Evolutionary conservation across 306 rosid species (phyloP).

Genomic region (Cicer yamashitae): DNA sequence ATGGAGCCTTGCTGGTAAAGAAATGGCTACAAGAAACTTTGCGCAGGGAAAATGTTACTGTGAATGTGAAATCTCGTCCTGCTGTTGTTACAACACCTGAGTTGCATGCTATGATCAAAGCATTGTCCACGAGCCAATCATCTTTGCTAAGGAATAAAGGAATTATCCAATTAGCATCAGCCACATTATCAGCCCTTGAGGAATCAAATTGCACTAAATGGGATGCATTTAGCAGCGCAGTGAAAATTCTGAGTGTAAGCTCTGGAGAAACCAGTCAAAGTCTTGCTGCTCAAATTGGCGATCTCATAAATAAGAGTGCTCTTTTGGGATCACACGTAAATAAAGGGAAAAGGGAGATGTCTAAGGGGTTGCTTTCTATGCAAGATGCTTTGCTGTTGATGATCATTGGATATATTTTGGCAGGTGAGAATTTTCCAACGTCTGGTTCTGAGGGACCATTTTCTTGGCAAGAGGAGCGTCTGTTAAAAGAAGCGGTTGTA

Average conservation of each 20-base stretch:
- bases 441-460: conserved; percentile 90
- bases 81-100: conserved; percentile 68
- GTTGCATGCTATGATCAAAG: conserved; percentile 77
- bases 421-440: conserved; percentile 89
- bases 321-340: conserved; percentile 63
- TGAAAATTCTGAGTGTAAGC: conserved; percentile 68
- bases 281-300: conserved; percentile 90
- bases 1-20: conserved; percentile 78
- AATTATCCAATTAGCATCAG: conserved; percentile 85
- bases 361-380: conserved; percentile 72
- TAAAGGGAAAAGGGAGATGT: conserved; percentile 56
- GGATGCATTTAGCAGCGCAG: conserved; percentile 88
- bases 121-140: conserved; percentile 72
- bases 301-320: conserved; percentile 81
- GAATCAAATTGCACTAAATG: conserved; percentile 73
- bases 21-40: conserved; percentile 93
- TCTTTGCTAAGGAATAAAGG: conserved; percentile 82
- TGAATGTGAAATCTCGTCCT: conserved; percentile 73
- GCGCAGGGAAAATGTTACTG: conserved; percentile 62
- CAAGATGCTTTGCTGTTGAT: conserved; percentile 83
- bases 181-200: conserved; percentile 71
- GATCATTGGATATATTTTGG: conserved; percentile 82
- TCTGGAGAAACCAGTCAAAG: conserved; percentile 91
- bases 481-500: conserved; percentile 82
- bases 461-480: conserved; percentile 96